These are phyloP conservation scores for Vitis hybrid DNA, from an alignment of 177 flowering plant species.

Conservation along the genomic window DNA sequence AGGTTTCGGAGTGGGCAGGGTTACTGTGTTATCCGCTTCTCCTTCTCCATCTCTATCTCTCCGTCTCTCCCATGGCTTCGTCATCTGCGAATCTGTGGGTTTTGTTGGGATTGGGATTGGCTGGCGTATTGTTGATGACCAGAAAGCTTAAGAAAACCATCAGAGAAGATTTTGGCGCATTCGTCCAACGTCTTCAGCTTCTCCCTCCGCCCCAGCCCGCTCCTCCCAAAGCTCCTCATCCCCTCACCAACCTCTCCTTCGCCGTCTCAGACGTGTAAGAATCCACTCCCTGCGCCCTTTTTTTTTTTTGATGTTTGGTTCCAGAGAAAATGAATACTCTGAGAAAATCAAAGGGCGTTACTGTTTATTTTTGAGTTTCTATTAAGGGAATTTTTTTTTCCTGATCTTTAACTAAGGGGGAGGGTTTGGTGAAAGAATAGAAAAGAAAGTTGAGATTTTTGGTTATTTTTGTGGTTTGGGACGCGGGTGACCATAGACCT, in stretches of 20 bases:
- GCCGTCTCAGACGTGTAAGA: slow-evolving; percentile 87
- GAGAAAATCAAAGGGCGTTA: not conserved
- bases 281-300: not conserved
- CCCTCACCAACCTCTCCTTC: slow-evolving; percentile 75
- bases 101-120: slow-evolving; percentile 77
- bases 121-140: slow-evolving; percentile 76
- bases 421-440: not conserved
- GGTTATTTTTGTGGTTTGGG: too few relatives aligned
- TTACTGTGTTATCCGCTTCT: slow-evolving; percentile 1
- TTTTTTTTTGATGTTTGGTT: not conserved
- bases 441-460: too few relatives aligned
- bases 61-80: slow-evolving; percentile 40
- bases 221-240: slow-evolving; percentile 98
- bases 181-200: slow-evolving; percentile 58
- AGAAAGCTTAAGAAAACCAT: slow-evolving; percentile 58
- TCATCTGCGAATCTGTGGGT: slow-evolving; percentile 75
- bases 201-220: slow-evolving; percentile 97
- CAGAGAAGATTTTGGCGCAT: slow-evolving; percentile 90
- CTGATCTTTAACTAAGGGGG: not conserved
- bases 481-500: too few relatives aligned
- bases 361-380: not conserved
- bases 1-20: not conserved
- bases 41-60: not conserved
- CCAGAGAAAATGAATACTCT: not conserved
- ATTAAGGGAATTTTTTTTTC: not conserved